phyloP scores from a whole-genome alignment of 1,284 basidiomycete species.

The Papiliotrema nemorosa region DNA sequence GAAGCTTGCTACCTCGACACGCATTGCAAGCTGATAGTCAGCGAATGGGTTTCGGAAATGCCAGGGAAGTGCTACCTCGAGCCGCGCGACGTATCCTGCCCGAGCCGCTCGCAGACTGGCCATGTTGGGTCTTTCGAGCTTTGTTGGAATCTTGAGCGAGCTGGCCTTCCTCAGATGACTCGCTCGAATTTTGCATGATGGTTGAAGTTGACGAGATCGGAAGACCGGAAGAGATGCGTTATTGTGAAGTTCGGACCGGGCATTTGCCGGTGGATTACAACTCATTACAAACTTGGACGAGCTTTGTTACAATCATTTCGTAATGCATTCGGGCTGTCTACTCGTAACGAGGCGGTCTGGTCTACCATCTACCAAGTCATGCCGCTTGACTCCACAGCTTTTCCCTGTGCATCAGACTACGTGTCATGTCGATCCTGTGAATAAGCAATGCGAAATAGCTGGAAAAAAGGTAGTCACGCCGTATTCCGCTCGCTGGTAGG shows the following conservation, averaged over 20 bases:
- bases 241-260: no score
- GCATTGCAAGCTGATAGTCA: constrained; percentile 16
- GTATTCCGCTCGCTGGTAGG: constrained; percentile 14
- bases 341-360: no score
- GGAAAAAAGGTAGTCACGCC: constrained; percentile 10
- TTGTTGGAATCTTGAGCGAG: constrained; percentile 1
- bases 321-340: no score
- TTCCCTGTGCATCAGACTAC: constrained; percentile 16
- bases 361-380: no score
- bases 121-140: constrained; percentile 6
- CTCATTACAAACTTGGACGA: no score
- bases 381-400: background rate
- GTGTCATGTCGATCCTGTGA: constrained; percentile 21
- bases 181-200: no score
- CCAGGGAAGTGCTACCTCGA: constrained; percentile 9
- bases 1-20: constrained; percentile 19
- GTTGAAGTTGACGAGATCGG: no score
- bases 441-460: background rate
- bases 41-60: background rate
- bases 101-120: constrained; percentile 1
- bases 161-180: no score
- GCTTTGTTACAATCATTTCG: no score
- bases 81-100: constrained; percentile 10
- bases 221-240: no score
- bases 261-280: no score